Evolutionary conservation across 23 red algal genomes (phyloP).

Genomic region (Rhodosorus marinus): DNA sequence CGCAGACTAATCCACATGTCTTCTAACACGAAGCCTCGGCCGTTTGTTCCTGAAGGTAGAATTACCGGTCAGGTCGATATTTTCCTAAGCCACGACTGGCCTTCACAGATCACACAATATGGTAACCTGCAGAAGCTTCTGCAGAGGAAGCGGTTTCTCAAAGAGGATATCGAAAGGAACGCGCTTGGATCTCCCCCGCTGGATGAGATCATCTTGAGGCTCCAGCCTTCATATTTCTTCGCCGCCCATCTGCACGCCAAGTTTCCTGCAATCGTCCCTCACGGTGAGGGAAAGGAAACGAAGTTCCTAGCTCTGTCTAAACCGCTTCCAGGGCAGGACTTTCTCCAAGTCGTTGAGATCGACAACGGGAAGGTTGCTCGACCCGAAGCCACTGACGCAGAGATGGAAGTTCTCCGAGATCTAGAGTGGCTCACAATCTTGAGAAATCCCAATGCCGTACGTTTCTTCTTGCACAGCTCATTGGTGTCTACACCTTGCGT

Average conservation of each 20-base stretch:
- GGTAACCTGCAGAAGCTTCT: constrained; percentile 36
- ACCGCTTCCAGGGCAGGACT: constrained; percentile 41
- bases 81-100: constrained; percentile 86
- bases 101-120: constrained; percentile 28
- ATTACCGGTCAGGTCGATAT: constrained; percentile 32
- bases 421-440: too few species aligned
- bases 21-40: too few species aligned
- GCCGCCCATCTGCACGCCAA: constrained; percentile 76
- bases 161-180: constrained; percentile 19
- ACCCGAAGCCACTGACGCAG: too few species aligned
- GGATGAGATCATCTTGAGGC: constrained; percentile 8
- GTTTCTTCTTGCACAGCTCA: too few species aligned
- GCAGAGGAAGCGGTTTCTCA: constrained; percentile 61
- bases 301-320: constrained; percentile 80
- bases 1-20: not conserved
- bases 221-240: constrained; percentile 67
- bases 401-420: too few species aligned
- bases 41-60: too few species aligned
- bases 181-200: constrained; percentile 35
- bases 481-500: too few species aligned
- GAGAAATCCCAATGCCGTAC: too few species aligned
- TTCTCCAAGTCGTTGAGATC: constrained; percentile 67
- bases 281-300: constrained; percentile 2
- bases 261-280: constrained; percentile 45
- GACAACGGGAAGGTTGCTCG: too few species aligned